Evolutionary conservation across 23 red algal species (phyloP), one percentile per base, ranked within the genome.

Genomic region (Agarophyton chilense): DNA sequence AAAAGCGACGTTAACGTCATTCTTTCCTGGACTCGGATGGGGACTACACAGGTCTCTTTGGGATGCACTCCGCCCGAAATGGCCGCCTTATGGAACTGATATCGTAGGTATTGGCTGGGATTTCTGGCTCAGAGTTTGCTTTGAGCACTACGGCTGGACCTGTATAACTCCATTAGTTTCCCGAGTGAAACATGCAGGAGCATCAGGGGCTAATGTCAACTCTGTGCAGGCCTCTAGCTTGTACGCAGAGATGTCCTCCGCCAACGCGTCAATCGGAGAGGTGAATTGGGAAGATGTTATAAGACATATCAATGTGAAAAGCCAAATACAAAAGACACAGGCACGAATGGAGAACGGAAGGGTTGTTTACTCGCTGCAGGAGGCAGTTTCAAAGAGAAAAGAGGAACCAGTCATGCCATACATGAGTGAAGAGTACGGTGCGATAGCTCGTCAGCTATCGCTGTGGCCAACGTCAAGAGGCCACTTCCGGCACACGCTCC

Each of bases 21-120:
- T 86, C 64, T 94, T 94, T 35, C 90, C 90, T 11, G 90, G 90
- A n/a, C 55, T 94, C 25, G 90, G 90, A 28, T 94, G 90, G 90
- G 62, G 29, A 14, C 51, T 94, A 29, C 60, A 46, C 33, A 64
- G 90, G 19, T 26, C 42, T 46, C 28, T 56, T 28, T 94, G 90
- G 90, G 72, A 94, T 14, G 26, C 11, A 8, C 52, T 64, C 10
- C 38, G 70, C 24, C 24, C 86, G 13, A 62, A 78, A 34, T 90
- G 86, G 86, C 72, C 86, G 6, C 35, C 53, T 9, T 68, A 61
- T 2, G 53, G 50, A 52, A 70, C 73, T 38, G 77, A 68, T 45
- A 67, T 57, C 17, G 77, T 54, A 0, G 77, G 60, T 17, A 81
- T 74, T 55, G 88, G 88, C 39, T 92, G 88, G 88, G 88, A 92